Evolutionary conservation across 2,329 filamentous ascomycete species (phyloP), one percentile per base, ranked within the genome.

Genomic region (Helminthosporium solani): DNA sequence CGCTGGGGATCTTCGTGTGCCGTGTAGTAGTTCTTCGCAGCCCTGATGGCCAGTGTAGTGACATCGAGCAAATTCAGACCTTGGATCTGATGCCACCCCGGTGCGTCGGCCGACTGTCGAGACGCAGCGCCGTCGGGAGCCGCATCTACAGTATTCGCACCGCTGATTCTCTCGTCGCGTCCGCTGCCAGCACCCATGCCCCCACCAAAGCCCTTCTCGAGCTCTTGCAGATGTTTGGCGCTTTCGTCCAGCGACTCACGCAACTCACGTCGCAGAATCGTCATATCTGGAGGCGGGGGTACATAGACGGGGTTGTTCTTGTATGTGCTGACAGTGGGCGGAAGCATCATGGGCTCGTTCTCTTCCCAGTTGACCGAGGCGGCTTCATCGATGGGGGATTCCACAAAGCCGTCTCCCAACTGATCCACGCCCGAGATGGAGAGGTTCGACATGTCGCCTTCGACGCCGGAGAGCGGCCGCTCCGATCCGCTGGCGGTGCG

Each of bases 241-340:
- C 88, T 88, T 53, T 87, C 84, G 33, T 80, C 76, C 16, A 99
- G 75, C 5, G 86, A 80, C 48, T 82, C 80, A 41, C 85, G 74
- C 46, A 91, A 70, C 58, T 86, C 83, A 19, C 78, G 75, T 49
- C 92, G 88, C 46, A 99, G 79, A 50, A 92, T 85, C 39, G 83
- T 77, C 53, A 92, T 83, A 48, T 94, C 87, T 7, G 94, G 94
- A 31, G 91, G 89, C 40, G 87, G 92, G 9, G 89, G 84, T 18
- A 95, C 79, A 46, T 86, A 85, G 60, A 90, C 88, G 49, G 89
- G 86, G 57, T 87, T 86, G 62, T 90, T 84, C 56, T 88, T 90
- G 71, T 97, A 99, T 2, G 94, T 99, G 78, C 91, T 96, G 33
- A 92, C 90, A 0, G 94, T 99, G 0, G 94, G 94, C n/a, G 94